Evolutionary conservation across 2,329 filamentous ascomycete genomes (phyloP), one percentile per base, ranked within the genome.

Genomic region (Microdochium paspali): DNA sequence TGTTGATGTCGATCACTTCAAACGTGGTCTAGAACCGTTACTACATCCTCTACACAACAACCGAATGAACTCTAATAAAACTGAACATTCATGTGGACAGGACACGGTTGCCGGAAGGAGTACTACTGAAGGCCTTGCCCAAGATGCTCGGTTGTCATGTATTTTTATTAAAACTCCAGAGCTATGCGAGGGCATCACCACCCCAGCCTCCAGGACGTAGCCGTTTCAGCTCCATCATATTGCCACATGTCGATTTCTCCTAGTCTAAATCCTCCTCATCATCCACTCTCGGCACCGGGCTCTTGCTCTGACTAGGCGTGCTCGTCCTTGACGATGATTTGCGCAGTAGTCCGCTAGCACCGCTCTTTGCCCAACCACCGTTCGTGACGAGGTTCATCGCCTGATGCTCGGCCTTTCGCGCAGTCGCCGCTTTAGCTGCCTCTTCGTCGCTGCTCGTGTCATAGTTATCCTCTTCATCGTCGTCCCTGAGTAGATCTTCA

Each of bases 341-440:
- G 44, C 59, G 53, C 24, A 65, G 46, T 40, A 66, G 43, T 7
- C 63, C 63, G 30, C 61, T 65, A 0, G 59, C 63, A 23, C 61
- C 63, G 43, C 56, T 63, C 24, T 56, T 56, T 1, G 61, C 65
- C 66, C 66, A 69, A 1, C 61, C 58, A 13, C 63, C 62, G 39
- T 67, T 67, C 12, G 64, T 66, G 4, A 66, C 65, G 4, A 68
- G 54, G 54, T 76, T 61, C 62, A 77, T 61, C 35, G 70, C 58
- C 57, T 74, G 53, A 59, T 73, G 55, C 62, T 79, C 49, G 61
- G 66, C 51, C 54, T 76, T 45, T 58, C 70, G 47, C 51, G 6
- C 68, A 24, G 65, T 68, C 21, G 56, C 61, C 3, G 50, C 65
- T 10, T 53, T 31, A 26, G 60, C 45, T 64, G 72, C 57, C 53